Conservation (phyloP, 2,329 filamentous ascomycete genomes). For the Neoscytalidium dimidiatum region DNA sequence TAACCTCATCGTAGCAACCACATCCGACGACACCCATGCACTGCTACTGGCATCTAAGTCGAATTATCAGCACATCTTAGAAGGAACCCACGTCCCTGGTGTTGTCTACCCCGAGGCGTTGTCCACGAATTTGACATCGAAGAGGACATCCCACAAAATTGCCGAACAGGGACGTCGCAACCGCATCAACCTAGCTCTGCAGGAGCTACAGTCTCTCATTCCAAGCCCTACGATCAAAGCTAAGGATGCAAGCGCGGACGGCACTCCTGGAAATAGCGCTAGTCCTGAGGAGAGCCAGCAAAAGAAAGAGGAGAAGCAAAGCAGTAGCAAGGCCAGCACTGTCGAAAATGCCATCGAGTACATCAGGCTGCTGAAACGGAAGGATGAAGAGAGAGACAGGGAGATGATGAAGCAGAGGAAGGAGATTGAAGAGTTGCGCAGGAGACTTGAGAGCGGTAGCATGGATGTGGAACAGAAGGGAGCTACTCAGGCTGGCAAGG, state of each 20-base stretch:
- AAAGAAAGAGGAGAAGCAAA: constrained; percentile 48
- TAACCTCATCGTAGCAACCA: neutral
- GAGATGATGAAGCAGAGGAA: constrained; percentile 67
- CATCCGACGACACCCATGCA: constrained; percentile 62
- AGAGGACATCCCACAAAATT: constrained; percentile 96
- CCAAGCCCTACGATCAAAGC: constrained; percentile 53
- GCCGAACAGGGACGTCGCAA: constrained; percentile 95
- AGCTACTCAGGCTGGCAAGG: neutral
- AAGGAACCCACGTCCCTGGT: constrained; percentile 87
- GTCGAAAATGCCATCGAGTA: constrained; percentile 98
- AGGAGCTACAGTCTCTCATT: constrained; percentile 86
- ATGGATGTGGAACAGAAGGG: neutral
- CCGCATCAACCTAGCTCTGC: constrained; percentile 89
- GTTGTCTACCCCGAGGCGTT: constrained; percentile 88
- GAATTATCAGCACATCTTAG: constrained; percentile 96
- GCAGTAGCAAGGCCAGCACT: constrained; percentile 91
- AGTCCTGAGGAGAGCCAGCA: constrained; percentile 25
- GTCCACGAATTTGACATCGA: constrained; percentile 91
- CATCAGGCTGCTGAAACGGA: constrained; percentile 79
- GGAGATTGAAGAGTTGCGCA: constrained; percentile 53
- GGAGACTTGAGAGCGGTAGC: constrained; percentile 25
- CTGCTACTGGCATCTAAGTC: constrained; percentile 88
- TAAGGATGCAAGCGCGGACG: constrained; percentile 35
- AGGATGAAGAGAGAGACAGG: constrained; percentile 66
- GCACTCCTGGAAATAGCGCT: constrained; percentile 32